Evolutionary conservation across 495 filamentous ascomycete species (phyloP).

Genomic region (Penicillium salamii): DNA sequence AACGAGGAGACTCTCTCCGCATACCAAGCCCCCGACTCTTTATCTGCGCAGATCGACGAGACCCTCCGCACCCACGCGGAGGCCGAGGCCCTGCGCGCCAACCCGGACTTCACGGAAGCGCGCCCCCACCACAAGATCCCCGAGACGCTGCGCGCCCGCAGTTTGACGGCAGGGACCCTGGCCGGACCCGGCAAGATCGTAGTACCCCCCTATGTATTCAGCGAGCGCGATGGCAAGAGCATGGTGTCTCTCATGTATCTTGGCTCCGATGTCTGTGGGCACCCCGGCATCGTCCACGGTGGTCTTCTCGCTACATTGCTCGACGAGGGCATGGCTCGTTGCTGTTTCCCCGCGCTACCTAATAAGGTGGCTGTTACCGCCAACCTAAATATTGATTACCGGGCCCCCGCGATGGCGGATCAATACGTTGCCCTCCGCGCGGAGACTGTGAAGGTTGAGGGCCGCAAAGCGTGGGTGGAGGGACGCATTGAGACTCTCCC

Average conservation of each 20-base stretch:
- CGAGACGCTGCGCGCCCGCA: conserved; percentile 58
- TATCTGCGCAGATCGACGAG: conserved; percentile 62
- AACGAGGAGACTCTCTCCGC: conserved; percentile 71
- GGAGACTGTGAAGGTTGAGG: conserved; percentile 82
- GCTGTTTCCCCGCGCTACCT: conserved; percentile 86
- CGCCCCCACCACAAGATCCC: conserved; percentile 88
- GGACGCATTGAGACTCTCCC: conserved; percentile 83
- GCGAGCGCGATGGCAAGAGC: conserved; percentile 64
- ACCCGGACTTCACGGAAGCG: conserved; percentile 76
- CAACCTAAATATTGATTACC: conserved; percentile 86
- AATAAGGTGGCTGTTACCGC: conserved; percentile 90
- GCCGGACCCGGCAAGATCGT: conserved; percentile 71
- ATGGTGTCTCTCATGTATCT: conserved; percentile 76
- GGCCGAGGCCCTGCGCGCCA: conserved; percentile 61
- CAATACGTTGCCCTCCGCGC: conserved; percentile 76
- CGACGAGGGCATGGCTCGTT: conserved; percentile 87
- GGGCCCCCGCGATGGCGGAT: conserved; percentile 71
- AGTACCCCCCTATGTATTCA: conserved; percentile 79
- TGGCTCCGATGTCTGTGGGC: conserved; percentile 80
- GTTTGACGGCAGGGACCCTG: conserved; percentile 79
- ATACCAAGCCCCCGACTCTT: conserved; percentile 61
- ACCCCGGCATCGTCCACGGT: conserved; percentile 89
- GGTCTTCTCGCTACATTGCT: conserved; percentile 87
- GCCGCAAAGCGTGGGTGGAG: conserved; percentile 94
- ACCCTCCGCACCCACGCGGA: conserved; percentile 54